Conservation (phyloP, 371 early-diverging fungal genomes). For the Mucor piriformis region DNA sequence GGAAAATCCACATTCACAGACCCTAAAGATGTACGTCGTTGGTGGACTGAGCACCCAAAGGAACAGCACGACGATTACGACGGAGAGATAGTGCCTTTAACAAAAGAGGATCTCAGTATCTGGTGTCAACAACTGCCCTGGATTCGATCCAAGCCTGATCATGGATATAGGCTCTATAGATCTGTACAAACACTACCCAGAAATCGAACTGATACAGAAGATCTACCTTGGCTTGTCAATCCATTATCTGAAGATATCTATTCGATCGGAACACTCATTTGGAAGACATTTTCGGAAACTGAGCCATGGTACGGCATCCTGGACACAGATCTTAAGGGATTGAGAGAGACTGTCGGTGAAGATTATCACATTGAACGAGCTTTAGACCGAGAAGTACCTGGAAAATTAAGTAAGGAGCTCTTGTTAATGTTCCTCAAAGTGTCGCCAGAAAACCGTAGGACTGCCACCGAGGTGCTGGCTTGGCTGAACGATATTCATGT, state of each 20-base stretch:
- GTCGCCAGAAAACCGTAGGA: slow-evolving; percentile 46
- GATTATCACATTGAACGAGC: slow-evolving; percentile 52
- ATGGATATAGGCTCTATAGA: slow-evolving; percentile 57
- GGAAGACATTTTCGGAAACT: slow-evolving; percentile 65
- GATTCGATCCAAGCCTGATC: slow-evolving; percentile 58
- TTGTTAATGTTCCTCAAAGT: slow-evolving; percentile 51
- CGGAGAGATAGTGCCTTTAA: slow-evolving; percentile 37
- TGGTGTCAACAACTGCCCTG: slow-evolving; percentile 54
- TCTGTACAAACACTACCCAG: slow-evolving; percentile 67
- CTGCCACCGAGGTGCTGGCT: slow-evolving; percentile 41
- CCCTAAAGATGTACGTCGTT: slow-evolving; percentile 43
- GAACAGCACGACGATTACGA: slow-evolving; percentile 18
- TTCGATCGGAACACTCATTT: slow-evolving; percentile 66
- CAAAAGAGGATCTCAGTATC: slow-evolving; percentile 39
- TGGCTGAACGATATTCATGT: slow-evolving; percentile 40
- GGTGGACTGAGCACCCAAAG: slow-evolving; percentile 54
- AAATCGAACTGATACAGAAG: slow-evolving; percentile 44
- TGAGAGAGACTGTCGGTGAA: slow-evolving; percentile 58
- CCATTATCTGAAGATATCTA: slow-evolving; percentile 67
- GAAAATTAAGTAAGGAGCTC: slow-evolving; percentile 47
- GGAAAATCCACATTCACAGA: slow-evolving; percentile 59
- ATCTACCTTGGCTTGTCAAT: slow-evolving; percentile 52
- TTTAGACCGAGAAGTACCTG: slow-evolving; percentile 54
- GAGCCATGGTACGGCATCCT: slow-evolving; percentile 68
- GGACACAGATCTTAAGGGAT: slow-evolving; percentile 58